Evolutionary conservation across 345 rosid species (phyloP), one percentile per base, ranked within the genome.

Genomic region (Populus deltoides): DNA sequence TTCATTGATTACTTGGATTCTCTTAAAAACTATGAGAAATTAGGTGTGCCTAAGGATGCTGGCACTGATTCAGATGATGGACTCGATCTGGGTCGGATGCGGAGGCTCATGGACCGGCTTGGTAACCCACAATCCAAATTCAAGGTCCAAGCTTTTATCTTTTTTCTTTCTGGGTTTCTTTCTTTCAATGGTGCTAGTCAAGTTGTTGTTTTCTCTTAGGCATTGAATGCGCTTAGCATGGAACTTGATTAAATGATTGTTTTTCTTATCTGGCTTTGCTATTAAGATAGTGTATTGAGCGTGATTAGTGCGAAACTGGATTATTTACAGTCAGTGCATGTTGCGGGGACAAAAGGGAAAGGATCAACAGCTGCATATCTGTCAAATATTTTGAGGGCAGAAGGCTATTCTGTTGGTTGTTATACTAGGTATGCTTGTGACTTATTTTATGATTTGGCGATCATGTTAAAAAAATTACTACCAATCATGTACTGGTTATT

Each of bases 331-430:
- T 84, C 88, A 13, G 79, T 96, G 83, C 99, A 96, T 78, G 87
- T 96, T 66, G 95, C 98, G 70, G 99, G 99, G 75, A 96, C 98
- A 2, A 93, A 96, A 76, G 99, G 97, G 70, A 96, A 93, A 88
- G 97, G 98, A 20, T 96, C 97, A 35, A 93, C 98, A 10, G 90
- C 95, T 61, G 94, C 99, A 65, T 92, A 87, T 81, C 80, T 96
- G 45, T 91, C 98, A 3, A 96, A 85, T 78, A 91, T 96, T 63
- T 83, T 96, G 66, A 82, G 89, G 45, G 86, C 90, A 1, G 90
- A 89, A 86, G 99, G 94, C 17, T 92, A 90, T 75, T 79, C 84
- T 2, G 97, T 92, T 82, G 98, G 97, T 75, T 92, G 90, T 79
- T 96, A 93, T 83, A 91, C 98, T 7, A 92, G 99, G 96, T 93